Conservation (phyloP, 2,329 filamentous ascomycete species). For the Coniochaeta sp. region DNA sequence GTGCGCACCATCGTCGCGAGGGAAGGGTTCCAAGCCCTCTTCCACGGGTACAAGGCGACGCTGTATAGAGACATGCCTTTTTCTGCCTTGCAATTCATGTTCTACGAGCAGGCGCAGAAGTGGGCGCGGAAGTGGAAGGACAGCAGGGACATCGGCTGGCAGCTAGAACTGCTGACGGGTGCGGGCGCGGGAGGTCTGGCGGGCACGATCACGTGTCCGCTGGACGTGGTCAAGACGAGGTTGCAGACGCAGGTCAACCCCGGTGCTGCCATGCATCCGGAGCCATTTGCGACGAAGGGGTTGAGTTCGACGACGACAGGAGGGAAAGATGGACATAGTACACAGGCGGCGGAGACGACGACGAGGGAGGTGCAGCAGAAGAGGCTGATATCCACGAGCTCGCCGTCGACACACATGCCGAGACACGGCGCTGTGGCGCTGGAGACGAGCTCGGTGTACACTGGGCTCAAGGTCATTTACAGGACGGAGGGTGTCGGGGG, state of each 20-base stretch:
- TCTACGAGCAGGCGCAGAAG: slow-evolving; percentile 89
- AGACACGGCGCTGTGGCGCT: slow-evolving; percentile 72
- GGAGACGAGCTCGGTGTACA: slow-evolving; percentile 83
- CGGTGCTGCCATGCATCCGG: slow-evolving; percentile 13
- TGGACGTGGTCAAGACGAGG: slow-evolving; percentile 95
- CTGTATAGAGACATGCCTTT: slow-evolving; percentile 92
- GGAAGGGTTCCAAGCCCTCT: slow-evolving; percentile 80
- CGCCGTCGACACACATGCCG: slow-evolving; percentile 74
- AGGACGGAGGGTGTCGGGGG: slow-evolving; percentile 79
- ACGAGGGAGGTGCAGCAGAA: slow-evolving; percentile 34
- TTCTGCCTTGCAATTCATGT: slow-evolving; percentile 93
- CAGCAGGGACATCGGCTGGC: slow-evolving; percentile 75
- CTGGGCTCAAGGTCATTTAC: slow-evolving; percentile 81
- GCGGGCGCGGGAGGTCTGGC: slow-evolving; percentile 86
- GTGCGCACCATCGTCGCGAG: slow-evolving; percentile 73
- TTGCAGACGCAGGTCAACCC: slow-evolving; percentile 80
- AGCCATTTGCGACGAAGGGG: slow-evolving; percentile 3
- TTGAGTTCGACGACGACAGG: slow-evolving; percentile 15
- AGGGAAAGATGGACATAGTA: neutral
- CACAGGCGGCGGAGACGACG: slow-evolving; percentile 2
- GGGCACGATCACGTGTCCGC: slow-evolving; percentile 86
- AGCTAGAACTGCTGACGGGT: slow-evolving; percentile 81
- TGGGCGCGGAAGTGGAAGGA: slow-evolving; percentile 74
- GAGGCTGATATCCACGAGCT: slow-evolving; percentile 80
- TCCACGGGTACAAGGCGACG: slow-evolving; percentile 95